phyloP scores from a whole-genome alignment of 2,329 filamentous ascomycete genomes.

The Fusarium luffae region DNA sequence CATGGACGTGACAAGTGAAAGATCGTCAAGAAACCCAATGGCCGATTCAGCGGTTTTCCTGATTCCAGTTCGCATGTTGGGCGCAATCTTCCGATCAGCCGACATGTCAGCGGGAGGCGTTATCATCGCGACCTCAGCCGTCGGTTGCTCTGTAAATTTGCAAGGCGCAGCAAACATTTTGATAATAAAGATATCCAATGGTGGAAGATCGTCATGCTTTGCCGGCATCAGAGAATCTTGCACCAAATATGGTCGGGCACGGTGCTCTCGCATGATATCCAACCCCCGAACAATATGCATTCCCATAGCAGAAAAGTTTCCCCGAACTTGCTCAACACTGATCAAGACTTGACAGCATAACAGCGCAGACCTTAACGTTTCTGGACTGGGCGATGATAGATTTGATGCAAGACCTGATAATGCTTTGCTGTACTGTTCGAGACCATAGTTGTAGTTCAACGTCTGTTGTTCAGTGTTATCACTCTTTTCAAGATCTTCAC shows the following conservation, averaged over 20 bases:
- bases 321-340: slow-evolving; percentile 58
- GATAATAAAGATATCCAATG: slow-evolving; percentile 56
- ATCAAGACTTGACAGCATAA: slow-evolving; percentile 61
- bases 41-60: slow-evolving; percentile 48
- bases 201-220: slow-evolving; percentile 49
- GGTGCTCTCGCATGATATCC: slow-evolving; percentile 56
- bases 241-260: slow-evolving; percentile 51
- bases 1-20: slow-evolving; percentile 43
- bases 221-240: slow-evolving; percentile 48
- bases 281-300: slow-evolving; percentile 57
- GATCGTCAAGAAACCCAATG: slow-evolving; percentile 49
- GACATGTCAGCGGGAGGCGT: slow-evolving; percentile 37
- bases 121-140: slow-evolving; percentile 21
- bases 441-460: slow-evolving; percentile 51
- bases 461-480: slow-evolving; percentile 45
- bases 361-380: slow-evolving; percentile 52
- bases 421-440: slow-evolving; percentile 57
- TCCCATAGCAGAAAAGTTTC: slow-evolving; percentile 55
- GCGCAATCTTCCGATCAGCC: slow-evolving; percentile 48
- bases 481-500: slow-evolving; percentile 53
- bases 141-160: slow-evolving; percentile 51
- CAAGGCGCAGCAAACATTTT: slow-evolving; percentile 57
- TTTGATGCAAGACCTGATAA: slow-evolving; percentile 54
- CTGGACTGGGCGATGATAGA: slow-evolving; percentile 48
- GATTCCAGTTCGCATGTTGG: slow-evolving; percentile 52